Percentiles rank a stretch among this genome's conserved stretches.
phyloP scores from a whole-genome alignment of 2,329 filamentous ascomycete genomes.

The Fonsecaea multimorphosa region DNA sequence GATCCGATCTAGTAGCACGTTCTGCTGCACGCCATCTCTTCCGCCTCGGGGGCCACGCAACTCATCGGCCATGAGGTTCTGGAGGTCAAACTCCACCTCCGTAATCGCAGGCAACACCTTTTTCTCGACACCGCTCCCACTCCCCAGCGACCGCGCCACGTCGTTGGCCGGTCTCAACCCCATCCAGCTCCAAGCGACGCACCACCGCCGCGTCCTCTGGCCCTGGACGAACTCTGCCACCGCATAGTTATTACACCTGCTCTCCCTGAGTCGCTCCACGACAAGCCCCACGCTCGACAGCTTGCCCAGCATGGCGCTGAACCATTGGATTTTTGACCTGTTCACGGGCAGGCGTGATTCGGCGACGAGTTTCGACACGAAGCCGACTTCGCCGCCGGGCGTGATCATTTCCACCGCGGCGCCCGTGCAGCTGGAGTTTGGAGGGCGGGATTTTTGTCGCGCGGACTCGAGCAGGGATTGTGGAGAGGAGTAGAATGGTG shows the following conservation, averaged over 20 bases:
- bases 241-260: conserved; percentile 76
- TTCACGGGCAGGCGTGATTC: conserved; percentile 52
- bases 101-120: conserved; percentile 61
- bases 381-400: conserved; percentile 75
- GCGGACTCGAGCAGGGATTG: conserved; percentile 72
- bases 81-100: conserved; percentile 55
- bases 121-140: conserved; percentile 51
- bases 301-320: conserved; percentile 89
- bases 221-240: conserved; percentile 81
- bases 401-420: conserved; percentile 85
- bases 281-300: conserved; percentile 67
- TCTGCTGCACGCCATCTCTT: no score
- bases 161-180: conserved; percentile 67
- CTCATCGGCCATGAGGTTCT: no score
- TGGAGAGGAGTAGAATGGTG: conserved; percentile 85
- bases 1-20: conserved; percentile 45
- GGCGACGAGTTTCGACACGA: conserved; percentile 72
- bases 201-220: conserved; percentile 81
- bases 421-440: conserved; percentile 75
- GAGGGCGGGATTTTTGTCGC: conserved; percentile 67
- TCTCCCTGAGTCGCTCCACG: conserved; percentile 61
- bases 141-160: conserved; percentile 45
- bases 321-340: conserved; percentile 73
- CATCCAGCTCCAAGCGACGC: conserved; percentile 83
- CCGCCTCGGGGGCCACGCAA: no score